Evolutionary conservation across 208 protist genomes (phyloP), one percentile per base, ranked within the genome.

Genomic region (Herpetomonas samuelpessoai): DNA sequence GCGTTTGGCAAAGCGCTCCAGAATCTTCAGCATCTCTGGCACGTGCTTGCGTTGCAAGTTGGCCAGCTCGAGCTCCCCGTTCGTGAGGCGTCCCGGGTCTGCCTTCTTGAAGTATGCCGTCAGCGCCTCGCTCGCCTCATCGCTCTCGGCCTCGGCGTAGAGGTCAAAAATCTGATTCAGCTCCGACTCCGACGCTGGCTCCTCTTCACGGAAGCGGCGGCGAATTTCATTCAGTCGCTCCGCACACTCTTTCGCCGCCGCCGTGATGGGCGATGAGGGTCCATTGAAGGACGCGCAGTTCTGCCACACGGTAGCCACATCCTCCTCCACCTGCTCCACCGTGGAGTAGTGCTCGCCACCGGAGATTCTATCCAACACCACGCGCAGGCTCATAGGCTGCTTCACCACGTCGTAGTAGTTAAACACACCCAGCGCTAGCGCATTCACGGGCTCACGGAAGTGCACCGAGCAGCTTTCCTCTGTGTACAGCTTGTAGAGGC

Each of bases 391-490:
- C 76, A 89, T 81, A 0, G 87, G 83, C 2, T 73, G 62, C 31
- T 72, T 77, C 1, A 93, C 71, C 7, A 76, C 61, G 14, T 73
- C 68, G 65, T 91, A 93, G 72, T 93, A 93, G 57, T 75, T 76
- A 46, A 81, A 88, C 14, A 84, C 70, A 3, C 74, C 74, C 19
- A 80, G 62, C 46, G 68, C 53, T 6, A 93, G 65, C 12, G 87
- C 87, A 65, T 93, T 79, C 22, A 93, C 87, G n/a, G 87, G 87
- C 59, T 93, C 83, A 19, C 80, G 64, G 47, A 93, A 93, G 53
- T 65, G 54, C 22, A 71, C 74, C 2, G 83, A 86, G 45, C 72
- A 70, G 50, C 66, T 69, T 62, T 87, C 83, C 56, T 88, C 76
- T 16, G 61, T 81, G 74, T 94, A 94, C 0, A 94, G 74, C 48